A percentile compares a stretch with the other conserved stretches of the same genome.
These are phyloP conservation scores for Boechera stricta DNA, from an alignment of 345 rosid species.

Conservation along the genomic window DNA sequence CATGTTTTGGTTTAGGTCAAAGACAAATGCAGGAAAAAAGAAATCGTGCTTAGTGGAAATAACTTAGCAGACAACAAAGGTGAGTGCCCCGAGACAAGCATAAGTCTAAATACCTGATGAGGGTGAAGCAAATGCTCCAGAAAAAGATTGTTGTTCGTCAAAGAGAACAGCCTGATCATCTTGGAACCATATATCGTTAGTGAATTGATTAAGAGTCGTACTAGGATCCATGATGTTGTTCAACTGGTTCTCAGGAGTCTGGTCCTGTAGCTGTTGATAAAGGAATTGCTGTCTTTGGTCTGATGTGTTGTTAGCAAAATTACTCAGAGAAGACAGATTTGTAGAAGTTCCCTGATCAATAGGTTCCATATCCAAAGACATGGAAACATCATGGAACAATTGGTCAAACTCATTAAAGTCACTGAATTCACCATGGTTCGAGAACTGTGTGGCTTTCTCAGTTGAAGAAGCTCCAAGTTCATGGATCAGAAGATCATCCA, in stretches of 20 bases:
- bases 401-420: slow-evolving; percentile 40
- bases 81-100: slow-evolving; percentile 27
- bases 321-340: slow-evolving; percentile 14
- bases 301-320: slow-evolving; percentile 19
- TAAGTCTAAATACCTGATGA: slow-evolving; percentile 42
- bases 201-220: slow-evolving; percentile 26
- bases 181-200: slow-evolving; percentile 31
- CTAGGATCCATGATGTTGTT: slow-evolving; percentile 42
- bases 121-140: slow-evolving; percentile 32
- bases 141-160: slow-evolving; percentile 30
- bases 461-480: slow-evolving; percentile 42
- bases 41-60: background rate
- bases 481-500: slow-evolving; percentile 68
- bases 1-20: slow-evolving; percentile 1
- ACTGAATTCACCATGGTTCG: slow-evolving; percentile 30
- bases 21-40: slow-evolving; percentile 2
- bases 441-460: slow-evolving; percentile 25
- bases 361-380: slow-evolving; percentile 42
- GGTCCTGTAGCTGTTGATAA: slow-evolving; percentile 32
- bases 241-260: slow-evolving; percentile 19
- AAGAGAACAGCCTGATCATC: slow-evolving; percentile 36
- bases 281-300: slow-evolving; percentile 11
- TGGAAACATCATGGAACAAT: slow-evolving; percentile 37
- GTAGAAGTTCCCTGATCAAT: slow-evolving; percentile 27
- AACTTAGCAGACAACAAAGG: background rate